Conservation (phyloP, 331 rosid species). For the Quercus phellos region DNA sequence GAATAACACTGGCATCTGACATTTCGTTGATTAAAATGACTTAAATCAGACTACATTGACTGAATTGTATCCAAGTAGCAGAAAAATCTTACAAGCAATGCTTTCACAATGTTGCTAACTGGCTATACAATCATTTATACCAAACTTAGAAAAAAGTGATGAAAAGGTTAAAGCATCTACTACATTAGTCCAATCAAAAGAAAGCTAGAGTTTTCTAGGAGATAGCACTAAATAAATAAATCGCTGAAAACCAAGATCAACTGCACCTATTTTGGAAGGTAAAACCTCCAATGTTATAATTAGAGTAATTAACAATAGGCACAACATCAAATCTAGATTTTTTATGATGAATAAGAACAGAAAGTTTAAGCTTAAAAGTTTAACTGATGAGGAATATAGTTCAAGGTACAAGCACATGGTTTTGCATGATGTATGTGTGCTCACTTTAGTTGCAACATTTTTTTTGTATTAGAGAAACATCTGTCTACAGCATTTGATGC, state of each 20-base stretch:
- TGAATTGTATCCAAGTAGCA: background rate
- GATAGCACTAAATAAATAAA: background rate
- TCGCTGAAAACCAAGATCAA: background rate
- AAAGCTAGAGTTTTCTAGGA: background rate
- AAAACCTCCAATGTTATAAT: background rate
- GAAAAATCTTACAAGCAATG: background rate
- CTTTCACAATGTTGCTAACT: background rate
- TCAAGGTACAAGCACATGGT: background rate
- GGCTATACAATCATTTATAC: background rate
- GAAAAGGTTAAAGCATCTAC: background rate
- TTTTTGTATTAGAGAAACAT: background rate
- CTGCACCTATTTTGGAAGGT: background rate
- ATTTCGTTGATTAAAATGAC: background rate
- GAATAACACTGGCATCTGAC: background rate
- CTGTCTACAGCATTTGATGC: background rate
- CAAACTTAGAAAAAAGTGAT: background rate
- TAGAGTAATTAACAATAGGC: background rate
- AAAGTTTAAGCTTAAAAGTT: background rate
- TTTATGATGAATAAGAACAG: background rate
- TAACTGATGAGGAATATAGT: background rate
- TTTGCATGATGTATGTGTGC: background rate
- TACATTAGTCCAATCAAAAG: background rate
- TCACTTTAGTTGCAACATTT: background rate
- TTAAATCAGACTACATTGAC: conserved; percentile 3
- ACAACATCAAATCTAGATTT: background rate